phyloP scores from a whole-genome alignment of 768 basidiomycete species.

The Termitomyces bulborhizus region DNA sequence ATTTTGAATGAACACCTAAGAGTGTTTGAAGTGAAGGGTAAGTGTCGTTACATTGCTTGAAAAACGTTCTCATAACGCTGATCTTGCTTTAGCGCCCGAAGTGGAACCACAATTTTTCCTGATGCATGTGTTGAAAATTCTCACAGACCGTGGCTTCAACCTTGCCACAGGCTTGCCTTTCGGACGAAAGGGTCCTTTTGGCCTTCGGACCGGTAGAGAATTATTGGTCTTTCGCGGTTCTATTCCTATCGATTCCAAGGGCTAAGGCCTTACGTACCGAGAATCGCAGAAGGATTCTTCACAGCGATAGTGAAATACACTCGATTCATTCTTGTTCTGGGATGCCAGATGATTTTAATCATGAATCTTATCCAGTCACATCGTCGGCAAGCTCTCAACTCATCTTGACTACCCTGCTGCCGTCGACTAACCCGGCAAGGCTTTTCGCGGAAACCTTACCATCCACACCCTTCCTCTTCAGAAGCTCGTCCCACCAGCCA shows the following conservation, averaged over 20 bases:
- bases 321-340: background rate
- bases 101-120: constrained; percentile 51
- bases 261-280: background rate
- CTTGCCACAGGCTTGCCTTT: constrained; percentile 67
- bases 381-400: constrained; percentile 10
- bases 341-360: background rate
- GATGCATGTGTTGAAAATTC: constrained; percentile 56
- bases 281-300: background rate
- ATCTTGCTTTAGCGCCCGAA: constrained; percentile 26
- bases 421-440: constrained; percentile 61
- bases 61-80: background rate
- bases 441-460: constrained; percentile 62
- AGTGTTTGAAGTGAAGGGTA: constrained; percentile 47
- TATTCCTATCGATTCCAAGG: constrained; percentile 8
- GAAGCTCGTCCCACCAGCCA: constrained; percentile 96
- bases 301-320: background rate
- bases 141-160: constrained; percentile 50
- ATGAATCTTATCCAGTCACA: background rate
- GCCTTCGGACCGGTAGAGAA: constrained; percentile 44
- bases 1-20: constrained; percentile 45
- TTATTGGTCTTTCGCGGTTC: constrained; percentile 58
- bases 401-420: constrained; percentile 60
- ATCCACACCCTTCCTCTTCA: constrained; percentile 47
- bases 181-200: constrained; percentile 37
- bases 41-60: background rate